Evolutionary conservation across 768 basidiomycete species (phyloP), one percentile per base, ranked within the genome.

Genomic region (Tricholoma sp.): DNA sequence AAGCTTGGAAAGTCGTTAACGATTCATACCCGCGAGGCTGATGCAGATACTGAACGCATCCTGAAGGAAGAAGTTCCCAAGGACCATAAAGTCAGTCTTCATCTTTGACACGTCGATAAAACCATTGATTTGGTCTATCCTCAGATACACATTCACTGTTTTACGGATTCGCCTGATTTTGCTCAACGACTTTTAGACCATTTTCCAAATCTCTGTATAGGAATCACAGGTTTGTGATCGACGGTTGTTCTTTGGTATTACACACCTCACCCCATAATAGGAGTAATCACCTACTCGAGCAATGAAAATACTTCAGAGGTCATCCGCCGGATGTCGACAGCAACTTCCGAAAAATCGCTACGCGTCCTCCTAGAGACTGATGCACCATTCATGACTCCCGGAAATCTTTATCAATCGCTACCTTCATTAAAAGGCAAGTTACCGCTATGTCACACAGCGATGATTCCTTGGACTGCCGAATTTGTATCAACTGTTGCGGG

Each of bases 81-180:
- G 43, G 82, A 88, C 41, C 84, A 90, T 66, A 82, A 75, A 63
- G 89, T 88, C 24, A 0, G 76, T 60, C 7, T 19, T 47, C 24
- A 14, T 18, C 14, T 21, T 12, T 10, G 31, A 18, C 11, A 37
- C 55, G 5, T 22, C 49, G 14, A 47, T 12, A 39, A 18, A n/a
- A 31, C n/a, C 16, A n/a, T 29, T 50, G 47, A 50, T 3, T 18
- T 18, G 27, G 22, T 54, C 49, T 5, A 50, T 56, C 39, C 10
- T 21, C 58, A 90, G 85, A 85, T 94, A 27, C 92, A 94, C 64
- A 77, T 95, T 4, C 93, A 94, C 61, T 95, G 92, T 66, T 94
- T 89, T 69, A 93, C 91, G 1, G 91, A 94, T 67, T 76, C 86
- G 0, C 89, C 89, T 0, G 84, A 76, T 18, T 86, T 93, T 61